Base-by-base conservation (phyloP, 352 stramenopile genomes). In the Globisporangium alternatum region DNA sequence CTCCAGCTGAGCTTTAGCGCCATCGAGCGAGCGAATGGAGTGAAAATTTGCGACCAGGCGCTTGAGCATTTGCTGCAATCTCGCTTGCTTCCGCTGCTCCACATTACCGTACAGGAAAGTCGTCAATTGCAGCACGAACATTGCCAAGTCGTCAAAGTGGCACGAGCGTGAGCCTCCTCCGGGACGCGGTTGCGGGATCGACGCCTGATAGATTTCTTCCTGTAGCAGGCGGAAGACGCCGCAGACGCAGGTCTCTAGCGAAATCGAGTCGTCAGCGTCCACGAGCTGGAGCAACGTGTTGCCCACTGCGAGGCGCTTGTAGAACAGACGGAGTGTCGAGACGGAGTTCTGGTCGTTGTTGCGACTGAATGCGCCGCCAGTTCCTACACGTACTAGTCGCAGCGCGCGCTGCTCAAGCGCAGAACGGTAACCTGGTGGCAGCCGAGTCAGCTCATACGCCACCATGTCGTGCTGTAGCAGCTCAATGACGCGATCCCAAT, bases 381-480 rank as follows among this genome's bases (percentile, higher is more conserved):
- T 71, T 30, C 71, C 77, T 6, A 67, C 69, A 9, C 80, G 74
- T 22, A 86, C 56, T 25, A 82, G 51, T 4, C 70, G 71, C 53
- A 89, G 75, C 8, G 74, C 80, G 31, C 82, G 76, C 44, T 81
- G 77, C 61, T 89, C 78, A 28, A 89, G 43, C 15, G 67, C 67
- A 6, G 65, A 57, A 8, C 77, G 76, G 60, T 80, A 83, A 0
- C 70, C 76, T 25, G 55, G 66, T 2, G 72, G 69, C 8, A 87
- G 31, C 2, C 65, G 67, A 15, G 64, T 66, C n/a, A 79, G 48
- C 4, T 80, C 72, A 3, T 76, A 70, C 25, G 76, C 62, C 4
- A 83, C 60, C 30, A 80, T 70, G 54, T 89, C 78, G 35, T 52
- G 64, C 60, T 85, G 67, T 31, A 89, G 69, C 2, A 84, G n/a